Percentiles rank a stretch among this genome's conserved stretches.
These are phyloP conservation scores for Trypanosoma brucei DNA, from an alignment of 208 protist species.

Conservation along the genomic window DNA sequence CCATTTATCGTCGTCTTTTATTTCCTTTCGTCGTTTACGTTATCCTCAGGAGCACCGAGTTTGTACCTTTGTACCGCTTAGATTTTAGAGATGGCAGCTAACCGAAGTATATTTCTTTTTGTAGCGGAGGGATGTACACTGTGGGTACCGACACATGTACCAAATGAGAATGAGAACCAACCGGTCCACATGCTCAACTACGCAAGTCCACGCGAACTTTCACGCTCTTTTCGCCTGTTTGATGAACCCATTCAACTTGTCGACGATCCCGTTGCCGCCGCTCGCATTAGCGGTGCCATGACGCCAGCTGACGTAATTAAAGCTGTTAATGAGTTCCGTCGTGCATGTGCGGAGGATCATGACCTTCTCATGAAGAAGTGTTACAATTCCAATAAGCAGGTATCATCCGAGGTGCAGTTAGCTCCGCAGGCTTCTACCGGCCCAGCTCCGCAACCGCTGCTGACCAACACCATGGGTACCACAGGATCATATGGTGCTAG, in stretches of 20 bases:
- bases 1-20: too few relatives aligned
- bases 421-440: constrained; percentile 7
- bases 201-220: constrained; percentile 68
- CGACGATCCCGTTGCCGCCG: constrained; percentile 39
- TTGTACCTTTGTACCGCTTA: too few relatives aligned
- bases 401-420: constrained; percentile 21
- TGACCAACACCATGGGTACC: constrained; percentile 10
- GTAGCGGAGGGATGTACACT: constrained; percentile 68
- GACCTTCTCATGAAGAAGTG: constrained; percentile 60
- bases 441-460: constrained; percentile 9
- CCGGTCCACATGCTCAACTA: constrained; percentile 63
- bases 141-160: constrained; percentile 80
- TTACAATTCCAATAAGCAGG: constrained; percentile 51
- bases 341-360: constrained; percentile 55
- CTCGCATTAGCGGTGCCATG: constrained; percentile 57
- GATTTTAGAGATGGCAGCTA: constrained; percentile 6
- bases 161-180: constrained; percentile 43
- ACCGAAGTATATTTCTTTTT: constrained; percentile 66
- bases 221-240: constrained; percentile 82
- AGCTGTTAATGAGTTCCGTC: constrained; percentile 80
- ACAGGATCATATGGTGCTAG: not conserved
- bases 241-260: constrained; percentile 75
- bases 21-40: too few relatives aligned
- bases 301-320: constrained; percentile 64
- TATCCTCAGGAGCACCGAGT: too few relatives aligned